These are phyloP conservation scores for Pseudogymnoascus sp. DNA, from an alignment of 2,329 filamentous ascomycete species.

Conservation along the genomic window DNA sequence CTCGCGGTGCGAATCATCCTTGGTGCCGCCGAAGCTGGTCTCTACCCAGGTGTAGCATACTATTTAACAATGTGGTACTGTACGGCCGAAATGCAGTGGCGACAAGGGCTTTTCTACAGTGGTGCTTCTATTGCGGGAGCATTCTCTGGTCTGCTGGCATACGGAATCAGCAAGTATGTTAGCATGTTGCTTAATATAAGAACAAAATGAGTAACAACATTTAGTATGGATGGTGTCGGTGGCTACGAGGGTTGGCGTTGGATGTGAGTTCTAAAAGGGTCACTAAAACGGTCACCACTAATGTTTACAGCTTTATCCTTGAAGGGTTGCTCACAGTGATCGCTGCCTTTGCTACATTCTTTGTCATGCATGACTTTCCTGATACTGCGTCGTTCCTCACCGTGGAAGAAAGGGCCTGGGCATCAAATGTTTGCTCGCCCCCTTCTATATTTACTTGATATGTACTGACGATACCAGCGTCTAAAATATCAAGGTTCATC, in stretches of 20 bases:
- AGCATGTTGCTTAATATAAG: not conserved
- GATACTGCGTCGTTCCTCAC: slow-evolving; percentile 36
- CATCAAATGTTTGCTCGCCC: not conserved
- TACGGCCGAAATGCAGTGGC: slow-evolving; percentile 45
- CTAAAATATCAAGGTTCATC: slow-evolving; percentile 19
- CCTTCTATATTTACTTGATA: not conserved
- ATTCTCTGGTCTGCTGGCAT: slow-evolving; percentile 40
- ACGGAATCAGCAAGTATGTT: slow-evolving; percentile 32
- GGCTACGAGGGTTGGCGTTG: slow-evolving; percentile 41
- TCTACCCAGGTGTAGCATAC: slow-evolving; percentile 32
- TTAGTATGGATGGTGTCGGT: slow-evolving; percentile 40
- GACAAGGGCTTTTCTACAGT: slow-evolving; percentile 33
- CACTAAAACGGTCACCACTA: not conserved
- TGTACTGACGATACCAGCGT: slow-evolving; percentile 14
- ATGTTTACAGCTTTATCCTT: slow-evolving; percentile 35
- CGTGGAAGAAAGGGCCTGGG: slow-evolving; percentile 28
- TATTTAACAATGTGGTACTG: slow-evolving; percentile 53
- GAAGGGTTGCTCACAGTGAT: slow-evolving; percentile 38
- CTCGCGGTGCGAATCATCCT: slow-evolving; percentile 32
- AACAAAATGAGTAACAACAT: slow-evolving; percentile 6
- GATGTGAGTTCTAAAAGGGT: slow-evolving; percentile 44
- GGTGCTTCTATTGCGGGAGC: slow-evolving; percentile 34
- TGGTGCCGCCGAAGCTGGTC: slow-evolving; percentile 18
- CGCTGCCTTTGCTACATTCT: slow-evolving; percentile 32
- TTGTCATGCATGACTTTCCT: slow-evolving; percentile 42